These are phyloP conservation scores for Liriodendron chinense DNA, from an alignment of 164 flowering plant species.

Conservation along the genomic window DNA sequence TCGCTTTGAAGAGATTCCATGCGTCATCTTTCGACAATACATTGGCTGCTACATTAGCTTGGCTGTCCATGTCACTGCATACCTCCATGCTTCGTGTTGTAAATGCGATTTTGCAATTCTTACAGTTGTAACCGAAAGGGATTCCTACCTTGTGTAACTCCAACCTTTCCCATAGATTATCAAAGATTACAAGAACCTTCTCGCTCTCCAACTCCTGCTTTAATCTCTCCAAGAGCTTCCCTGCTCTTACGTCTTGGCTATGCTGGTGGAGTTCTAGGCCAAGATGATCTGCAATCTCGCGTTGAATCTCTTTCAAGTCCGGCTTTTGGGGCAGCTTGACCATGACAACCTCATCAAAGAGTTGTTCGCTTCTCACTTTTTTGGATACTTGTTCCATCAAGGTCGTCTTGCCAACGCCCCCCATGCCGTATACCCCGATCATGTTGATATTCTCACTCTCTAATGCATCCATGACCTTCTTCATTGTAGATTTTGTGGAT, in stretches of 20 bases:
- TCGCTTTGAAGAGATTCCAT: constrained; percentile 16
- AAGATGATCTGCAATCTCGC: constrained; percentile 5
- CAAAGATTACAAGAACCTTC: constrained; percentile 26
- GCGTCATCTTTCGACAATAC: constrained; percentile 13
- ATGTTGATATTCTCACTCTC: constrained; percentile 6
- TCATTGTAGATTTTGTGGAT: not conserved
- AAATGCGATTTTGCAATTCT: constrained; percentile 18
- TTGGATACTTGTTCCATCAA: constrained; percentile 6
- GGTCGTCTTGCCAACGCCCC: too few species aligned
- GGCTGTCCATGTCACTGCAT: constrained; percentile 10
- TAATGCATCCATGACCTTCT: constrained; percentile 8
- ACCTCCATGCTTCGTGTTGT: constrained; percentile 17
- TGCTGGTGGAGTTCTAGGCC: not conserved
- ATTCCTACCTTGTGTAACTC: constrained; percentile 22
- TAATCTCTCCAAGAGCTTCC: constrained; percentile 1
- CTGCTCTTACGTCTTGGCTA: constrained; percentile 6
- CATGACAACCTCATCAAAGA: constrained; percentile 11
- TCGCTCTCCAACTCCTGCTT: not conserved
- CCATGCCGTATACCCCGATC: constrained; percentile 13
- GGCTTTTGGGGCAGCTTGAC: constrained; percentile 3
- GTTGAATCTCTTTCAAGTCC: constrained; percentile 6
- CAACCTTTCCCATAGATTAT: constrained; percentile 30
- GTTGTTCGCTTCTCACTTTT: not conserved
- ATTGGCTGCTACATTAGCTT: not conserved
- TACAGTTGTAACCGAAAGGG: not conserved